Percentiles rank a stretch among this genome's conserved stretches.
These are phyloP conservation scores for Verruconis gallopava DNA, from an alignment of 2,329 filamentous ascomycete genomes.

Conservation along the genomic window DNA sequence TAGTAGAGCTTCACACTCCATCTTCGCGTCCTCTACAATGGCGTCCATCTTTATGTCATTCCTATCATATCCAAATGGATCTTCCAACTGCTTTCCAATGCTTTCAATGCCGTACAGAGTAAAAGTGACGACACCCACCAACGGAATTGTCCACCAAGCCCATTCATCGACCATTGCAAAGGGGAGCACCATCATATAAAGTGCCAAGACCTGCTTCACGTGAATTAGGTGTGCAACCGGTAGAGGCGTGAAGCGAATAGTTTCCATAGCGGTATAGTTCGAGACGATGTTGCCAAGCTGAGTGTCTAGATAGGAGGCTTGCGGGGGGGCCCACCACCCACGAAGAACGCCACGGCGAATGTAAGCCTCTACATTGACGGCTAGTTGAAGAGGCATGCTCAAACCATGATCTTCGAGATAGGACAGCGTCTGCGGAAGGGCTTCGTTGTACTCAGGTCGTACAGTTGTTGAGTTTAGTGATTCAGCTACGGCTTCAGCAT, in stretches of 20 bases:
- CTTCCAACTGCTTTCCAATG: constrained; percentile 50
- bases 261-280: constrained; percentile 52
- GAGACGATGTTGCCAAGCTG: constrained; percentile 44
- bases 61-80: constrained; percentile 52
- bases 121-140: constrained; percentile 48
- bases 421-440: constrained; percentile 18
- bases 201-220: constrained; percentile 48
- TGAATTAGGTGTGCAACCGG: constrained; percentile 54
- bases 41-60: constrained; percentile 58
- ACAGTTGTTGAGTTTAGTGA: constrained; percentile 3
- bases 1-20: constrained; percentile 44
- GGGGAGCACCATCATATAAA: constrained; percentile 47
- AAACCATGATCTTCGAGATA: constrained; percentile 44
- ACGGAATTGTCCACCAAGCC: constrained; percentile 47
- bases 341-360: constrained; percentile 43
- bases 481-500: constrained; percentile 14
- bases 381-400: constrained; percentile 46
- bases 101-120: constrained; percentile 53
- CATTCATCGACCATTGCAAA: constrained; percentile 52
- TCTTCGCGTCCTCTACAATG: constrained; percentile 46
- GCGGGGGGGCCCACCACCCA: constrained; percentile 47
- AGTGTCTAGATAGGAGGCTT: constrained; percentile 43
- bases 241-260: constrained; percentile 50
- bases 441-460: constrained; percentile 22
- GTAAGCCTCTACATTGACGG: constrained; percentile 46